phyloP scores from a whole-genome alignment of 192 early-diverging fungal species.

The Geosiphon pyriformis region DNA sequence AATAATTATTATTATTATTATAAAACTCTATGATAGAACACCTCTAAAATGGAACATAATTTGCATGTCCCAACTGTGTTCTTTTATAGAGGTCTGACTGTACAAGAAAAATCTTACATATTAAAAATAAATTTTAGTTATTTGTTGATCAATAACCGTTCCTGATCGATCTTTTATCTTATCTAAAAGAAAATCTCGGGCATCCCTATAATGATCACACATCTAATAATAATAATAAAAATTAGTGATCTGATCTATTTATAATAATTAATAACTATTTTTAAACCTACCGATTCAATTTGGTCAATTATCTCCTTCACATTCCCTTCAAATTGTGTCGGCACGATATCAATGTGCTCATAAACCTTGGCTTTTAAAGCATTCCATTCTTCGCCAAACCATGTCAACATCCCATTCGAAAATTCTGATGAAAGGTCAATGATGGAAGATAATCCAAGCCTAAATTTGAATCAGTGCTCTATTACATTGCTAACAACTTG shows the following conservation, averaged over 20 bases:
- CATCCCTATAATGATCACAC: conserved; percentile 6
- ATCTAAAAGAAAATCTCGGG: not conserved
- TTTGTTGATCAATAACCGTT: conserved; percentile 7
- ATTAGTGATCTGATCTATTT: not conserved
- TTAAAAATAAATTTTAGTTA: conserved; percentile 18
- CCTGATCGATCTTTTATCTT: conserved; percentile 7
- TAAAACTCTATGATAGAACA: too few species aligned
- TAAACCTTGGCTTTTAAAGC: conserved; percentile 6
- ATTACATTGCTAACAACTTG: not conserved
- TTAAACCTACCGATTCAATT: conserved; percentile 15
- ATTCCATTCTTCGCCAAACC: conserved; percentile 22
- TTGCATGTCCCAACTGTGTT: too few species aligned
- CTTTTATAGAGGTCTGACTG: too few species aligned
- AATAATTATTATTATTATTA: too few species aligned
- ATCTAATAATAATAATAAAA: conserved; percentile 6
- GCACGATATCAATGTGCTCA: conserved; percentile 5
- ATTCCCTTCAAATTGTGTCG: conserved; percentile 10
- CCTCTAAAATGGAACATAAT: too few species aligned
- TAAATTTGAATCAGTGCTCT: conserved; percentile 8
- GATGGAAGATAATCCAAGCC: conserved; percentile 21
- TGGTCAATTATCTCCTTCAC: not conserved
- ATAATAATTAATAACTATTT: conserved; percentile 7
- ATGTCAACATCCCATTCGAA: conserved; percentile 13
- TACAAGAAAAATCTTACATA: conserved; percentile 16
- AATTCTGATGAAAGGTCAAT: conserved; percentile 23